Conservation (phyloP, 2,329 filamentous ascomycete species). For the Aspergillus caelatus region DNA sequence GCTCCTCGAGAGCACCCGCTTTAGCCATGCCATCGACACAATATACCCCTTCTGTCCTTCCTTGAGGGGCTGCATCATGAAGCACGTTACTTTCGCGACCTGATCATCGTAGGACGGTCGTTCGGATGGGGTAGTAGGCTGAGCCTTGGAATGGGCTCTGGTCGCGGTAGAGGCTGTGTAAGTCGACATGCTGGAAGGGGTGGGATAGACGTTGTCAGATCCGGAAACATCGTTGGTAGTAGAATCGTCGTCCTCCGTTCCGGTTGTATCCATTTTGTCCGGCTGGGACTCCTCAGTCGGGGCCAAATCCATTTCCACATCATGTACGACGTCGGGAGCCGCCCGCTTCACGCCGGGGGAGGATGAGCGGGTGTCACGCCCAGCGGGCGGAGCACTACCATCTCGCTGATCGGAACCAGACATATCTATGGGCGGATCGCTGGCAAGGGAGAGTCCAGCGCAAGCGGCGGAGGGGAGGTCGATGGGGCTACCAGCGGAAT, state of each 20-base stretch:
- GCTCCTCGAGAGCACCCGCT: conserved; percentile 68
- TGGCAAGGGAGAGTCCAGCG: conserved; percentile 54
- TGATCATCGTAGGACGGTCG: conserved; percentile 66
- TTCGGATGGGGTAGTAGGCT: conserved; percentile 25
- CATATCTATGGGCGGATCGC: conserved; percentile 49
- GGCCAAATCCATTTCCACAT: conserved; percentile 28
- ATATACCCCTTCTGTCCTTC: conserved; percentile 77
- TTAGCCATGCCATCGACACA: conserved; percentile 79
- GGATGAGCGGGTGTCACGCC: conserved; percentile 31
- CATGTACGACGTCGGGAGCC: conserved; percentile 34
- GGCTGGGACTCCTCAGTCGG: conserved; percentile 26
- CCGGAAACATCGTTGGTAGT: conserved; percentile 33
- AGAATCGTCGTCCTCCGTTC: conserved; percentile 42
- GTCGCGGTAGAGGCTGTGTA: conserved; percentile 34
- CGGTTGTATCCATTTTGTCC: conserved; percentile 44
- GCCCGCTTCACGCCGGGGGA: conserved; percentile 41
- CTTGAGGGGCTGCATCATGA: conserved; percentile 58
- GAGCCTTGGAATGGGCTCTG: conserved; percentile 28
- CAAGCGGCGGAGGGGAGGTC: conserved; percentile 56
- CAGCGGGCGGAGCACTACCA: conserved; percentile 23
- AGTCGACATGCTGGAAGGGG: conserved; percentile 43
- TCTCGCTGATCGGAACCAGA: conserved; percentile 38
- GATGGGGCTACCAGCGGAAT: conserved; percentile 28
- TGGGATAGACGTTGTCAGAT: conserved; percentile 40
- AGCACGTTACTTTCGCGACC: conserved; percentile 69